These are phyloP conservation scores for Blumeria graminis DNA, from an alignment of 2,329 filamentous ascomycete genomes.

Conservation along the genomic window DNA sequence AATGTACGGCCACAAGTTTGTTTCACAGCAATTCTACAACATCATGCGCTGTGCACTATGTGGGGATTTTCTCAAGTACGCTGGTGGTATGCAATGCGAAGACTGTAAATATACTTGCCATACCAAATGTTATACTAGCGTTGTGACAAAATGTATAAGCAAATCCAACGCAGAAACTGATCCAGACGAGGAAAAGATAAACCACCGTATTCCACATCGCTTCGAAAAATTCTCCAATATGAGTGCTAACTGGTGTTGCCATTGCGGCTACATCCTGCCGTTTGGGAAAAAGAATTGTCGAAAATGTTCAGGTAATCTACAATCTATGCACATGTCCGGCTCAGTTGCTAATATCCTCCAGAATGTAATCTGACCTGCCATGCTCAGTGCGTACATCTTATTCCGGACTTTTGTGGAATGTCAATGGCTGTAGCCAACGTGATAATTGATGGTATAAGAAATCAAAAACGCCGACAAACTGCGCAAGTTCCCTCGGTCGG, in stretches of 20 bases:
- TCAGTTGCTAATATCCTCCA: conserved; percentile 17
- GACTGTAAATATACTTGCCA: conserved; percentile 99
- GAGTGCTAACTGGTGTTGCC: conserved; percentile 97
- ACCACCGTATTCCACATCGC: conserved; percentile 92
- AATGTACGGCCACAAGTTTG: conserved; percentile 98
- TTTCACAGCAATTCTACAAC: conserved; percentile 98
- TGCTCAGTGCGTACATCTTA: conserved; percentile 74
- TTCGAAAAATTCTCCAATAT: conserved; percentile 95
- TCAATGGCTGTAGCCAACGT: conserved; percentile 93
- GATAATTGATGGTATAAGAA: conserved; percentile 68
- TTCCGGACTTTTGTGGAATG: conserved; percentile 98
- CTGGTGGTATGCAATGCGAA: conserved; percentile 94
- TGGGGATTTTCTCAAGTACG: conserved; percentile 95
- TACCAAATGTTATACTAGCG: conserved; percentile 86
- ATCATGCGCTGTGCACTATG: conserved; percentile 98
- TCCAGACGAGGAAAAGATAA: conserved; percentile 98
- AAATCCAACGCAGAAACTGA: conserved; percentile 98
- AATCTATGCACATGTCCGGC: background rate
- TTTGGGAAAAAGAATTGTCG: conserved; percentile 88
- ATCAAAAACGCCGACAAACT: conserved; percentile 41
- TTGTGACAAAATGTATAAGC: conserved; percentile 98
- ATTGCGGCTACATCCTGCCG: conserved; percentile 87
- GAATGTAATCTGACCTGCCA: conserved; percentile 88
- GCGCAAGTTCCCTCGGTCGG: conserved; percentile 10
- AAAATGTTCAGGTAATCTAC: conserved; percentile 54